Evolutionary conservation across 2,329 filamentous ascomycete genomes (phyloP).

Genomic region (Aspergillus candidus): DNA sequence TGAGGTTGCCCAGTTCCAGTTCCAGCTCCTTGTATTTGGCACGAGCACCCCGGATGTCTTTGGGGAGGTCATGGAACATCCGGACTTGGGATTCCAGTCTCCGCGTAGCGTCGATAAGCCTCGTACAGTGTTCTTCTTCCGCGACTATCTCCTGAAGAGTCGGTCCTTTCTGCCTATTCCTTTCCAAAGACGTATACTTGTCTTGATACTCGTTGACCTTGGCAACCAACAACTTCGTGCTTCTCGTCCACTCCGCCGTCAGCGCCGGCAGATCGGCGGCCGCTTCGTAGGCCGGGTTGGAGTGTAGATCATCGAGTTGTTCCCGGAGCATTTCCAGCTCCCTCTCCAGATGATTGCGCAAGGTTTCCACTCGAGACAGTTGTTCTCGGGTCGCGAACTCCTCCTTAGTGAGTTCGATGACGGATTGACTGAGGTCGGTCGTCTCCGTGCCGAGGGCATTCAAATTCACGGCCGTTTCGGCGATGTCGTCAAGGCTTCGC

Average conservation of each 20-base stretch:
- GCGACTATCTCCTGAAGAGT: constrained; percentile 48
- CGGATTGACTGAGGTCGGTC: constrained; percentile 45
- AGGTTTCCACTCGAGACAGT: constrained; percentile 48
- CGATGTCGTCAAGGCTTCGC: constrained; percentile 53
- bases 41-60: constrained; percentile 62
- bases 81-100: constrained; percentile 61
- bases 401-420: constrained; percentile 53
- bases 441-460: constrained; percentile 47
- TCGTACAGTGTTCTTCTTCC: constrained; percentile 55
- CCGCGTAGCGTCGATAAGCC: constrained; percentile 55
- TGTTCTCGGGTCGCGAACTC: constrained; percentile 51
- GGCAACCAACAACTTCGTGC: constrained; percentile 58
- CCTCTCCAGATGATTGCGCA: constrained; percentile 51
- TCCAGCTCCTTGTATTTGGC: constrained; percentile 64
- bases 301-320: constrained; percentile 27
- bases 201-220: constrained; percentile 64
- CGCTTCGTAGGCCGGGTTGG: constrained; percentile 45
- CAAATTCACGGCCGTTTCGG: constrained; percentile 47
- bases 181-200: constrained; percentile 42
- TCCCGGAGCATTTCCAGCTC: constrained; percentile 40
- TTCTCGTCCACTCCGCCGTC: constrained; percentile 68
- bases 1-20: constrained; percentile 56
- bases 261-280: constrained; percentile 57
- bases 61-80: constrained; percentile 66
- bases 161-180: constrained; percentile 23